Conservation (phyloP, 1,284 basidiomycete genomes). For the Cryptococcus maquisensis region DNA sequence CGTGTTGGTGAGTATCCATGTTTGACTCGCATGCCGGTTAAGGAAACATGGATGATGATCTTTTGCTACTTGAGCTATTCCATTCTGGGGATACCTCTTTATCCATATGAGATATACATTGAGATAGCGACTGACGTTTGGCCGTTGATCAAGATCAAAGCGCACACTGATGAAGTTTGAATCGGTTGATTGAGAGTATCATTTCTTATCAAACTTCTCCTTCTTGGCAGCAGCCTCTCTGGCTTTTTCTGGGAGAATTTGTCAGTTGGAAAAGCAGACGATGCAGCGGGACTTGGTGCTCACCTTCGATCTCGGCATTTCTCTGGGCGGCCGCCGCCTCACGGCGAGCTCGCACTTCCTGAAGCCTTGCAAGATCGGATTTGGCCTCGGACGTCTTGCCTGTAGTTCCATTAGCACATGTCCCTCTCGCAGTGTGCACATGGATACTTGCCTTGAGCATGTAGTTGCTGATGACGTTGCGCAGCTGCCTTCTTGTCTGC, state of each 20-base stretch:
- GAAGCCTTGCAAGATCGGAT: conserved; percentile 76
- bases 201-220: conserved; percentile 16
- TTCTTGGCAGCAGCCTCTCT: conserved; percentile 45
- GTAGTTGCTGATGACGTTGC: conserved; percentile 60
- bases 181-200: no score
- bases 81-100: no score
- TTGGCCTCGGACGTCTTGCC: conserved; percentile 88
- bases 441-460: conserved; percentile 62
- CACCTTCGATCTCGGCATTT: conserved; percentile 73
- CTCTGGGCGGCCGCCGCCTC: conserved; percentile 78
- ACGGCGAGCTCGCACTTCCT: conserved; percentile 76
- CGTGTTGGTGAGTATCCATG: no score
- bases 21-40: no score
- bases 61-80: no score
- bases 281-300: conserved; percentile 9
- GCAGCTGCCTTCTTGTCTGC: conserved; percentile 85
- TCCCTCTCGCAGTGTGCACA: no score
- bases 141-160: no score
- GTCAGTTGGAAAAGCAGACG: neutral
- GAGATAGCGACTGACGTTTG: no score
- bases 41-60: no score
- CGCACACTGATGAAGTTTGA: no score
- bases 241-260: conserved; percentile 32
- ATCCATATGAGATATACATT: no score
- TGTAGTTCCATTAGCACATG: conserved; percentile 22